Evolutionary conservation across 345 rosid species (phyloP).

Genomic region (Eucalyptus curtisii): DNA sequence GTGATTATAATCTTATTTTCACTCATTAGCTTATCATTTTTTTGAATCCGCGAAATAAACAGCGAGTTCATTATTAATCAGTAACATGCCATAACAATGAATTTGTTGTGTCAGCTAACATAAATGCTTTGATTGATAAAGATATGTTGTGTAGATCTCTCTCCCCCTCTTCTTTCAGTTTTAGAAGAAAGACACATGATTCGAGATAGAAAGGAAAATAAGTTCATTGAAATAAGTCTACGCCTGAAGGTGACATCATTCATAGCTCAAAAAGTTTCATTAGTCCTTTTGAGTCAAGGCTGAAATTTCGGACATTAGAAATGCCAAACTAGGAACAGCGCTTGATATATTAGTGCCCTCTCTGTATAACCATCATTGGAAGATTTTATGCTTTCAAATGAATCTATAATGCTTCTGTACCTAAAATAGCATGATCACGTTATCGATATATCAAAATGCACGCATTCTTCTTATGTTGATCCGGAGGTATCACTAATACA

Average conservation of each 20-base stretch:
- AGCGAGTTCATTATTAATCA: neutral
- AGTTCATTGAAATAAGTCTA: neutral
- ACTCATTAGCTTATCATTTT: neutral
- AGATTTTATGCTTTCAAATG: neutral
- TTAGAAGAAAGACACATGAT: neutral
- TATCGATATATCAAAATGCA: neutral
- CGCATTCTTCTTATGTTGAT: neutral
- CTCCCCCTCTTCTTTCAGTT: neutral
- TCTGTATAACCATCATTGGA: neutral
- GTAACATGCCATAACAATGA: neutral
- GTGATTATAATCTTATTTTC: neutral
- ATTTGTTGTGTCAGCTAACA: neutral
- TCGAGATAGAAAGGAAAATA: neutral
- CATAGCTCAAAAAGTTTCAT: neutral
- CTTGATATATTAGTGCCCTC: neutral
- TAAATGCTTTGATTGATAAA: neutral
- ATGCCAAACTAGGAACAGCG: neutral
- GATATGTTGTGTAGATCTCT: neutral
- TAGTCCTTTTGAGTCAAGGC: neutral
- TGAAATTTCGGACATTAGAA: neutral
- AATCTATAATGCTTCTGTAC: neutral
- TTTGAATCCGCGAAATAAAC: neutral
- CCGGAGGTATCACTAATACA: neutral
- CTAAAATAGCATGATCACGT: neutral
- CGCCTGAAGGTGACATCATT: neutral